Conservation (phyloP, 108 stramenopile genomes). For the Cyclostephanos invisitatus region DNA sequence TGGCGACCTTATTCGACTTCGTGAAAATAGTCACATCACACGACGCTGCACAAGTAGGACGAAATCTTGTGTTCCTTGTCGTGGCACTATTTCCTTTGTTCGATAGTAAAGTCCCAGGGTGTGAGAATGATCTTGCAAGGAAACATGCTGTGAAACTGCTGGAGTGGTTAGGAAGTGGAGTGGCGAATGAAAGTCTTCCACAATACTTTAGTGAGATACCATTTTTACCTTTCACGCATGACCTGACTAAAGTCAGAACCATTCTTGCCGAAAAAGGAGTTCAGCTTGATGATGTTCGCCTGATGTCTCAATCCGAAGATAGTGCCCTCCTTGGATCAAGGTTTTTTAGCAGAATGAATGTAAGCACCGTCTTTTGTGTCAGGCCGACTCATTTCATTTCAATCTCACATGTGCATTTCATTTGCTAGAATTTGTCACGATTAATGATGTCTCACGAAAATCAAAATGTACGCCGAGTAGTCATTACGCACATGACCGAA, state of each 20-base stretch:
- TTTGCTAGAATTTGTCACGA: slow-evolving; percentile 26
- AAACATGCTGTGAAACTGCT: slow-evolving; percentile 61
- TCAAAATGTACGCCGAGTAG: slow-evolving; percentile 69
- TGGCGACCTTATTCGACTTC: slow-evolving; percentile 63
- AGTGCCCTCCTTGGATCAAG: slow-evolving; percentile 27
- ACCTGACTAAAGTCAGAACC: slow-evolving; percentile 51
- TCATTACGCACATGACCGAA: slow-evolving; percentile 63
- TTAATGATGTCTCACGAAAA: slow-evolving; percentile 63
- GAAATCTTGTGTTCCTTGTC: slow-evolving; percentile 74
- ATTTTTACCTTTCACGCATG: slow-evolving; percentile 63
- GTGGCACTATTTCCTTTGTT: slow-evolving; percentile 80
- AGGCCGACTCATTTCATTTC: not conserved
- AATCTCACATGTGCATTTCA: not conserved
- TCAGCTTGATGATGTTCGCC: slow-evolving; percentile 65
- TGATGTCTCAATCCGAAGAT: slow-evolving; percentile 47
- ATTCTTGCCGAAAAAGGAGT: slow-evolving; percentile 62
- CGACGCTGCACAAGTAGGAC: slow-evolving; percentile 53
- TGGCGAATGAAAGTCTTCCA: slow-evolving; percentile 51
- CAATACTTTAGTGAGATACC: slow-evolving; percentile 68
- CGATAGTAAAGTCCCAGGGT: slow-evolving; percentile 14
- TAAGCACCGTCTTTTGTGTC: slow-evolving; percentile 11
- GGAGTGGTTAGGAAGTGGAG: slow-evolving; percentile 54
- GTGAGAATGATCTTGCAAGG: slow-evolving; percentile 33
- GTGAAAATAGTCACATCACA: slow-evolving; percentile 54
- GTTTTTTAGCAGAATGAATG: slow-evolving; percentile 43